Percentiles rank a stretch among this genome's conserved stretches.
These are phyloP conservation scores for Salix koriyanagi DNA, from an alignment of 345 rosid species.

Conservation along the genomic window DNA sequence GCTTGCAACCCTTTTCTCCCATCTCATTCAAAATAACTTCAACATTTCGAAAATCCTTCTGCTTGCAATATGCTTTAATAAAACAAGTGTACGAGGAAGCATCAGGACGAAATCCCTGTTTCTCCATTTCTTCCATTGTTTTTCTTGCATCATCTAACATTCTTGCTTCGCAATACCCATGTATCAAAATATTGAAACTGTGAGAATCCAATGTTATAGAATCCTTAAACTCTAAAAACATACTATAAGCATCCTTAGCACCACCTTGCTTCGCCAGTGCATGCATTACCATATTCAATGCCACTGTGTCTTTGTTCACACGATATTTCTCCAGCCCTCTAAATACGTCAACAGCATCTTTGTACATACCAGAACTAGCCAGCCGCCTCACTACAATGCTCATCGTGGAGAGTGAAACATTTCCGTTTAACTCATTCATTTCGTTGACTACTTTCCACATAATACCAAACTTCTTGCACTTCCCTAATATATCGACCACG, in stretches of 20 bases:
- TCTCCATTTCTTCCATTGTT: slow-evolving; percentile 55
- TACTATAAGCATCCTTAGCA: slow-evolving; percentile 57
- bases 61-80: slow-evolving; percentile 57
- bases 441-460: slow-evolving; percentile 68
- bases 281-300: slow-evolving; percentile 64
- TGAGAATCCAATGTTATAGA: slow-evolving; percentile 27
- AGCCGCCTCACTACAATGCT: slow-evolving; percentile 64
- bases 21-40: slow-evolving; percentile 55
- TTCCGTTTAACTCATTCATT: slow-evolving; percentile 41
- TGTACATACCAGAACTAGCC: slow-evolving; percentile 48
- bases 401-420: slow-evolving; percentile 56
- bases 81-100: slow-evolving; percentile 65
- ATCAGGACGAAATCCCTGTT: slow-evolving; percentile 44
- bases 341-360: slow-evolving; percentile 57
- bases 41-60: slow-evolving; percentile 67
- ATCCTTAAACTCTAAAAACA: slow-evolving; percentile 43
- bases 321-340: slow-evolving; percentile 52
- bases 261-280: slow-evolving; percentile 67
- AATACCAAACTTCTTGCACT: slow-evolving; percentile 44
- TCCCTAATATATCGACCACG: slow-evolving; percentile 71
- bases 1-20: slow-evolving; percentile 53
- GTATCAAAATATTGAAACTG: slow-evolving; percentile 61
- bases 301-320: slow-evolving; percentile 38
- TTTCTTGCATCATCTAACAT: slow-evolving; percentile 52
- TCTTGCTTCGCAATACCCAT: slow-evolving; percentile 75